These are phyloP conservation scores for Ophiostoma tasmaniense DNA, from an alignment of 2,329 filamentous ascomycete genomes.

Conservation along the genomic window DNA sequence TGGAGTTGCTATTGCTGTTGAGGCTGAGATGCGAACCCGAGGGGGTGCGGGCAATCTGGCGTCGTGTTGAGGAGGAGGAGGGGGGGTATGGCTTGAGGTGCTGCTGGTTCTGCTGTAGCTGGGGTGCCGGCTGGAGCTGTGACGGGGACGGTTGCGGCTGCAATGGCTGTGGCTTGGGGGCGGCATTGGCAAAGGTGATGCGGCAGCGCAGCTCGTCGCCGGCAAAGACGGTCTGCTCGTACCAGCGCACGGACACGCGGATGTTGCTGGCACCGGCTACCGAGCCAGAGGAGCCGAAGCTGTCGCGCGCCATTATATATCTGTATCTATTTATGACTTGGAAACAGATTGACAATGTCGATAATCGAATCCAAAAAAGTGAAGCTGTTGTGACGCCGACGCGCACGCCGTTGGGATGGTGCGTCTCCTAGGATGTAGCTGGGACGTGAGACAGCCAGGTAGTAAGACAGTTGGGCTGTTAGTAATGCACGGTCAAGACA, in stretches of 20 bases:
- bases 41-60: neutral
- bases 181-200: conserved; percentile 90
- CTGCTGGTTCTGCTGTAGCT: neutral
- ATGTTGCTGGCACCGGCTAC: conserved; percentile 53
- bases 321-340: neutral
- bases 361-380: neutral
- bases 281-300: neutral
- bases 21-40: neutral
- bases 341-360: neutral
- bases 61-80: conserved; percentile 5
- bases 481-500: neutral
- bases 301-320: conserved; percentile 13
- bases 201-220: conserved; percentile 93
- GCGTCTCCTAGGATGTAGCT: neutral
- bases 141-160: neutral
- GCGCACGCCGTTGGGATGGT: neutral
- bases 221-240: conserved; percentile 88
- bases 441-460: neutral
- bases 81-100: conserved; percentile 5
- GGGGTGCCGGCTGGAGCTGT: neutral
- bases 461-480: neutral
- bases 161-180: conserved; percentile 24
- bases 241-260: conserved; percentile 91
- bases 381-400: neutral
- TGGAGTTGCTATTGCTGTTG: neutral